phyloP scores from a whole-genome alignment of 1,284 basidiomycete genomes.

The Malassezia obtusa region DNA sequence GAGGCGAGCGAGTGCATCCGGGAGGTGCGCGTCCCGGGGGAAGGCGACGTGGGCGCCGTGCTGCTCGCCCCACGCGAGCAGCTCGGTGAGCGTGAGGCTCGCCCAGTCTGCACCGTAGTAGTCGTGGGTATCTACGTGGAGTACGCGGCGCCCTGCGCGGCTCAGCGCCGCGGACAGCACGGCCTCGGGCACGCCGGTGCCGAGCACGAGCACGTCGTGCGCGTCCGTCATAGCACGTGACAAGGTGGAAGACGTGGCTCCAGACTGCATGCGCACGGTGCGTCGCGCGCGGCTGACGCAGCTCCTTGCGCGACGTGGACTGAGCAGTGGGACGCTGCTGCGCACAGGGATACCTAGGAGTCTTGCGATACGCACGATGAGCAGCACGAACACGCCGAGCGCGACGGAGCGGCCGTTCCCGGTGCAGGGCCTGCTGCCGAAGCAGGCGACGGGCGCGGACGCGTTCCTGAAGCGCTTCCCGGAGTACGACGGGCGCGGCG shows the following conservation, averaged over 20 bases:
- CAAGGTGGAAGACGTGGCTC: not conserved
- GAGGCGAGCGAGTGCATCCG: constrained; percentile 17
- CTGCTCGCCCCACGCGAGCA: not conserved
- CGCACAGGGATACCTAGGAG: not conserved
- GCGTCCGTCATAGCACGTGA: constrained; percentile 5
- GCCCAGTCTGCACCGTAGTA: constrained; percentile 14
- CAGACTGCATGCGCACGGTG: constrained; percentile 2
- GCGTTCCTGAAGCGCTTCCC: constrained; percentile 44
- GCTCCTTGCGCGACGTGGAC: not conserved
- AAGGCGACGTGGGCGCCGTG: not conserved
- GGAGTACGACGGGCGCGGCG: constrained; percentile 42
- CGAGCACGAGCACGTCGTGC: constrained; percentile 15
- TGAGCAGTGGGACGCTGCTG: not conserved
- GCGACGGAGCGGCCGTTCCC: constrained; percentile 26
- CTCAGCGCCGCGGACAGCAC: constrained; percentile 13
- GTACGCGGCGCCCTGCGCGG: constrained; percentile 10
- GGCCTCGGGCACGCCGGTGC: constrained; percentile 16
- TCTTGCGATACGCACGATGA: not conserved
- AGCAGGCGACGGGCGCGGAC: constrained; percentile 45
- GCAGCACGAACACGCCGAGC: not conserved
- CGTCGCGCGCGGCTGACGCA: not conserved
- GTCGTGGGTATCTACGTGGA: constrained; percentile 6
- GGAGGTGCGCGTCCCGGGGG: constrained; percentile 1
- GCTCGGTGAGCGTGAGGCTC: constrained; percentile 14
- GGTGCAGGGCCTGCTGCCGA: constrained; percentile 43